Conservation (phyloP, 2,329 filamentous ascomycete species). For the Cercospora zeina region DNA sequence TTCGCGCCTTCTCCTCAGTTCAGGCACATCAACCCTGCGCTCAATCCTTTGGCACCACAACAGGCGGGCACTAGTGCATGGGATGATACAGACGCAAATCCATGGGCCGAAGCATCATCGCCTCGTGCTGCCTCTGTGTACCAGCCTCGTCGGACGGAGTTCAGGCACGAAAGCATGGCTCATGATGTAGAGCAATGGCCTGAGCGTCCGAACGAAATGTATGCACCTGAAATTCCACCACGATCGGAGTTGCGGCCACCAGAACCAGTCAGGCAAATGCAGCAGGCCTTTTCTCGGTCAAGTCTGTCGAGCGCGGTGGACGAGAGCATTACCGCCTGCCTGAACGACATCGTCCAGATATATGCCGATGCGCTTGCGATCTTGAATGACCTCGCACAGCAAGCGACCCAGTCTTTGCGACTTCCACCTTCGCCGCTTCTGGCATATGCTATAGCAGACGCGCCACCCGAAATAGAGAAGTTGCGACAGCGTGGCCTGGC, state of each 20-base stretch:
- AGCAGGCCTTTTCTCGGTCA: background rate
- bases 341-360: conserved; percentile 9
- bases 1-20: background rate
- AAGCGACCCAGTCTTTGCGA: background rate
- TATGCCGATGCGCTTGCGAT: conserved; percentile 6
- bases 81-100: conserved; percentile 4
- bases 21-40: background rate
- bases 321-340: conserved; percentile 3
- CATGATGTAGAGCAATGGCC: background rate
- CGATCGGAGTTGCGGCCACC: background rate
- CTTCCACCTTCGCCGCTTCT: conserved; percentile 7
- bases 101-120: conserved; percentile 11
- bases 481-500: conserved; percentile 32
- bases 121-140: background rate
- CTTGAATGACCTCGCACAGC: conserved; percentile 1
- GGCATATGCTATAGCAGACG: conserved; percentile 9
- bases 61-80: background rate
- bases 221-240: conserved; percentile 1
- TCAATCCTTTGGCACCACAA: conserved; percentile 3
- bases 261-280: background rate
- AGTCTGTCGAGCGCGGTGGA: background rate
- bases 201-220: background rate
- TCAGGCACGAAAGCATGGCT: background rate
- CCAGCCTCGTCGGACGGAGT: background rate
- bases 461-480: conserved; percentile 31